Evolutionary conservation across 2,329 filamentous ascomycete genomes (phyloP).

Genomic region (Aspergillus fijiensis): DNA sequence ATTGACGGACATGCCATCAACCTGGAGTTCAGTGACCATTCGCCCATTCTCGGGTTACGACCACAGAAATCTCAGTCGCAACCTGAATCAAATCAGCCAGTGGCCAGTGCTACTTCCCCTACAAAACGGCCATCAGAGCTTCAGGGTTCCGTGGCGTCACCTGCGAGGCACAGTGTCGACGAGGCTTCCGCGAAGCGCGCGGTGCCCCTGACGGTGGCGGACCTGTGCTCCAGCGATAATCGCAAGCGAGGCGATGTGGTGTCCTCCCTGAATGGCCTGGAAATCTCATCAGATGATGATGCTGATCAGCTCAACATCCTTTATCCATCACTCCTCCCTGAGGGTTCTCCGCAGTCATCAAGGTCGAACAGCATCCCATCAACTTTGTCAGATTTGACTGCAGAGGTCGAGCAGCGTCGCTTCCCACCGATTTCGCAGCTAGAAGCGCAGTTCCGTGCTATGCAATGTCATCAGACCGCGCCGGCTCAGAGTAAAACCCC

Average conservation of each 20-base stretch:
- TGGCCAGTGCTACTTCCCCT: not conserved
- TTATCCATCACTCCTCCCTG: conserved; percentile 36
- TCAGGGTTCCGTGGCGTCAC: conserved; percentile 2
- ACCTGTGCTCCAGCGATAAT: conserved; percentile 12
- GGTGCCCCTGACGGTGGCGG: conserved; percentile 6
- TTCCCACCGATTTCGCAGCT: conserved; percentile 41
- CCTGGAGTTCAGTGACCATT: conserved; percentile 38
- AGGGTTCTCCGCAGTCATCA: conserved; percentile 8
- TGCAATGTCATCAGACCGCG: conserved; percentile 12
- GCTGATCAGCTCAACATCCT: conserved; percentile 22
- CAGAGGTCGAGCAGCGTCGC: conserved; percentile 26
- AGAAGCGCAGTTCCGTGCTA: conserved; percentile 36
- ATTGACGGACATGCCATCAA: conserved; percentile 44
- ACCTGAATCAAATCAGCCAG: not conserved
- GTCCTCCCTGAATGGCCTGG: not conserved
- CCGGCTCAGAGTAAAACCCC: not conserved
- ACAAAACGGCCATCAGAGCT: not conserved
- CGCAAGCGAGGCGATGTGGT: conserved; percentile 1
- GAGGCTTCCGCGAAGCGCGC: not conserved
- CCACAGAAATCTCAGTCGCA: not conserved
- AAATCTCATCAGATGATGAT: conserved; percentile 7
- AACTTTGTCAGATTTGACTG: conserved; percentile 21
- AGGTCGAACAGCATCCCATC: conserved; percentile 5
- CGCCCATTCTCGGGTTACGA: conserved; percentile 20
- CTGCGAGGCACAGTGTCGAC: not conserved